Conservation (phyloP, 176 grass and related monocot species). For the Zoysia pacifica region DNA sequence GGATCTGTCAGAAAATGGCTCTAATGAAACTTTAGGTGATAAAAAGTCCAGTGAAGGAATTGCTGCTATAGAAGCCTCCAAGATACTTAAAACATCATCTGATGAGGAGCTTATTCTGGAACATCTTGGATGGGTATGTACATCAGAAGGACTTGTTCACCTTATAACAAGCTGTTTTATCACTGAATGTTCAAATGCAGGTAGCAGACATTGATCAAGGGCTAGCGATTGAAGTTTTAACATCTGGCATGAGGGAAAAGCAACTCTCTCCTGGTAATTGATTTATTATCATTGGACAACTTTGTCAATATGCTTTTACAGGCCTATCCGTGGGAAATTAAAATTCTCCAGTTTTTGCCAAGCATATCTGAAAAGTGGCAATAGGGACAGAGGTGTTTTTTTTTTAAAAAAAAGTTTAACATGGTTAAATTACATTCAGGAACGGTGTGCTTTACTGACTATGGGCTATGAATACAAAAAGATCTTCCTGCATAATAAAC, state of each 20-base stretch:
- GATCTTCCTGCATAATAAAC: slow-evolving; percentile 5
- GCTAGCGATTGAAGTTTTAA: slow-evolving; percentile 80
- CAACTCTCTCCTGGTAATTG: slow-evolving; percentile 84
- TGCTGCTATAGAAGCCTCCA: slow-evolving; percentile 83
- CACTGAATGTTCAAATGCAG: slow-evolving; percentile 49
- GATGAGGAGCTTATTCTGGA: slow-evolving; percentile 87
- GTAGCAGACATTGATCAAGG: slow-evolving; percentile 82
- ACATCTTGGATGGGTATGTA: slow-evolving; percentile 95
- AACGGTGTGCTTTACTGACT: slow-evolving; percentile 23
- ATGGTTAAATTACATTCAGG: not conserved
- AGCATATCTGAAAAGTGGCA: not conserved
- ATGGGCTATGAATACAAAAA: not conserved
- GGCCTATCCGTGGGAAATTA: slow-evolving; percentile 4
- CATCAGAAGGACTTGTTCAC: slow-evolving; percentile 21
- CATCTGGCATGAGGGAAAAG: slow-evolving; percentile 73
- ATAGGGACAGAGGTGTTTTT: slow-evolving; percentile 1
- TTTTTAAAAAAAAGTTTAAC: slow-evolving; percentile 1
- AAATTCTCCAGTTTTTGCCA: slow-evolving; percentile 17
- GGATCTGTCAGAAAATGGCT: slow-evolving; percentile 50
- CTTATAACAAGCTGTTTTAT: slow-evolving; percentile 11
- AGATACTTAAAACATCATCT: slow-evolving; percentile 79
- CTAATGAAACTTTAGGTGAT: slow-evolving; percentile 30
- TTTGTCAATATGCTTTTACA: slow-evolving; percentile 25
- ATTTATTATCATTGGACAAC: slow-evolving; percentile 30
- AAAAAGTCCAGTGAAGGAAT: slow-evolving; percentile 58